phyloP scores from a whole-genome alignment of 768 basidiomycete species.

The Cystobasidium ongulense region DNA sequence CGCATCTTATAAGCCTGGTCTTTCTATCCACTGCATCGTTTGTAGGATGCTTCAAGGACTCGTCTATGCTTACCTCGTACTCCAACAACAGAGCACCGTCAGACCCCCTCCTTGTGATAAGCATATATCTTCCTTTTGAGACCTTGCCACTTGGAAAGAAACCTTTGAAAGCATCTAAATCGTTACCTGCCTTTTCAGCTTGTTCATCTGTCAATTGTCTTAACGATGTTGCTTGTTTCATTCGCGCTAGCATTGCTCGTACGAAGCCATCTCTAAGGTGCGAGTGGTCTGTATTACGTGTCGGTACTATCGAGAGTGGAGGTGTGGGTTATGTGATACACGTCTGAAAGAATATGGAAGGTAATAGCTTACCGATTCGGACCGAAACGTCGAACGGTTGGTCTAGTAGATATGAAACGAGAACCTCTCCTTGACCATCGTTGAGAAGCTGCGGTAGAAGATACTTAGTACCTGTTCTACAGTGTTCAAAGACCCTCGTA shows the following conservation, averaged over 20 bases:
- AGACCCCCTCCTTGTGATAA: slow-evolving; percentile 6
- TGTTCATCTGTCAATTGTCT: slow-evolving; percentile 40
- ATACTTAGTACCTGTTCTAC: no score
- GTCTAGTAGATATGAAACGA: slow-evolving; percentile 1
- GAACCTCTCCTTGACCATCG: neutral
- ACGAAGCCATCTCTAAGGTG: slow-evolving; percentile 49
- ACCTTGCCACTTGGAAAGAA: slow-evolving; percentile 30
- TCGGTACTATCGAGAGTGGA: slow-evolving; percentile 43
- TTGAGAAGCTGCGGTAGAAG: neutral
- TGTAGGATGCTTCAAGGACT: no score
- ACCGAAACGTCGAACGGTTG: slow-evolving; percentile 11
- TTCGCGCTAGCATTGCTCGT: slow-evolving; percentile 45
- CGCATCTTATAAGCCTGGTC: neutral
- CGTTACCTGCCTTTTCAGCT: slow-evolving; percentile 29
- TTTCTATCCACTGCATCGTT: neutral
- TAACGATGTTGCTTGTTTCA: slow-evolving; percentile 44
- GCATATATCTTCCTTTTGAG: slow-evolving; percentile 15
- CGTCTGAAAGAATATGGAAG: neutral
- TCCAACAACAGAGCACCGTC: slow-evolving; percentile 16
- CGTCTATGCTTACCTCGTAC: slow-evolving; percentile 12
- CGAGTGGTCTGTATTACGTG: slow-evolving; percentile 46
- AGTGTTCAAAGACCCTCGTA: slow-evolving; percentile 44
- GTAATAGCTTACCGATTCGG: slow-evolving; percentile 9
- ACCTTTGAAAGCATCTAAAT: slow-evolving; percentile 15
- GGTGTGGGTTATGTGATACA: neutral